Conservation (phyloP, 2,329 filamentous ascomycete genomes). For the Tolypocladium guangdongense region DNA sequence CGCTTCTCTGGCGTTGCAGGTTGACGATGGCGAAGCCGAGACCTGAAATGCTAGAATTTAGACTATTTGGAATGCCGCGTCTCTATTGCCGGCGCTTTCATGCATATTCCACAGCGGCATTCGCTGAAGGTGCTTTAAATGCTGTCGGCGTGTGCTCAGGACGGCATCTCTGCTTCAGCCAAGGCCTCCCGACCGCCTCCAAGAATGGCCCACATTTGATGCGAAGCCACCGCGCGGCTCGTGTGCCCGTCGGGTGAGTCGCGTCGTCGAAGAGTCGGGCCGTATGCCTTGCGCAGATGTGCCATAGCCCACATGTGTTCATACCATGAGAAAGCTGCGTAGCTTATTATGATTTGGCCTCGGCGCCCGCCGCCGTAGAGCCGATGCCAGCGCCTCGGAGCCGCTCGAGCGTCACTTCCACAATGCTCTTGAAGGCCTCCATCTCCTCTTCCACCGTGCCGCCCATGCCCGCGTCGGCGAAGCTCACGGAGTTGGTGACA, state of each 20-base stretch:
- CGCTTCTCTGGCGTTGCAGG: background rate
- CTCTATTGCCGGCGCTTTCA: background rate
- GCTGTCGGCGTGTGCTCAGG: background rate
- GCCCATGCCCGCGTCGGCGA: slow-evolving; percentile 62
- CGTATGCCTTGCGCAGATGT: background rate
- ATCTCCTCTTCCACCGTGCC: slow-evolving; percentile 88
- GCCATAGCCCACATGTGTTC: no score
- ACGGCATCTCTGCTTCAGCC: no score
- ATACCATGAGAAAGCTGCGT: background rate
- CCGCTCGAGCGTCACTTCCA: slow-evolving; percentile 47
- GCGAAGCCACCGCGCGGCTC: background rate
- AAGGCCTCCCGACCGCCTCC: background rate
- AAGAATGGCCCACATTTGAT: background rate
- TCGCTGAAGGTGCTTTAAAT: no score
- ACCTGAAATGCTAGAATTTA: background rate
- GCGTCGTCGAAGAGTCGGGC: background rate
- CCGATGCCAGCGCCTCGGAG: slow-evolving; percentile 12
- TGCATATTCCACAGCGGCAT: no score
- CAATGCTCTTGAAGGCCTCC: slow-evolving; percentile 68
- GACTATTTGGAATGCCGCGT: background rate
- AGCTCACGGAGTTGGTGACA: slow-evolving; percentile 77
- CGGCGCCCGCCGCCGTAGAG: background rate
- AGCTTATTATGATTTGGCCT: background rate
- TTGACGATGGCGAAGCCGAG: background rate
- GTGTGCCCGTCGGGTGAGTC: background rate